Evolutionary conservation across 2,329 filamentous ascomycete species (phyloP).

Genomic region (Emmonsia crescens): DNA sequence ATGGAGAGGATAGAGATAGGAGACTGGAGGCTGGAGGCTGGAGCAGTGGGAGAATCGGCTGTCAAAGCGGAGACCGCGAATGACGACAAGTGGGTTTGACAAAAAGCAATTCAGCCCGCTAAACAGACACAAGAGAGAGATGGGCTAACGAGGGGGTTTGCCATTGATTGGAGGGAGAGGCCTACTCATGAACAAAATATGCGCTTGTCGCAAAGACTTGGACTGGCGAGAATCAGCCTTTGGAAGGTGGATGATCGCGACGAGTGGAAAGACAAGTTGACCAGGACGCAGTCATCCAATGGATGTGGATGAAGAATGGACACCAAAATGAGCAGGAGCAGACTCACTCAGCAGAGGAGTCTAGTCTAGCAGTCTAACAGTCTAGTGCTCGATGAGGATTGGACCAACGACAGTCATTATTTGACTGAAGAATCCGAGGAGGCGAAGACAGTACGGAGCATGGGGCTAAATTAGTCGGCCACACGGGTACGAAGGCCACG

Average conservation of each 20-base stretch:
- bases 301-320: neutral
- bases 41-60: neutral
- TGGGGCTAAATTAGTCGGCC: neutral
- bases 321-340: neutral
- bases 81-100: conserved; percentile 1
- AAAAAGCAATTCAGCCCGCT: neutral
- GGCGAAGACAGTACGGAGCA: neutral
- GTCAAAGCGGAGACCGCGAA: neutral
- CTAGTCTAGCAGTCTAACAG: too few species aligned
- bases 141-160: neutral
- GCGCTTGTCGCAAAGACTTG: neutral
- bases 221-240: neutral
- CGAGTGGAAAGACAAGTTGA: neutral
- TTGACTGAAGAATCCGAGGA: neutral
- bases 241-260: neutral
- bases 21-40: neutral
- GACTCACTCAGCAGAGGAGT: neutral
- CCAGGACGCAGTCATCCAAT: neutral
- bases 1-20: neutral
- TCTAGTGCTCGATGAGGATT: neutral
- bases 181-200: neutral
- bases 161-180: neutral
- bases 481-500: neutral
- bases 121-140: neutral
- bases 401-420: neutral